Percentiles rank a stretch among this genome's conserved stretches.
Evolutionary conservation across 2,329 filamentous ascomycete genomes (phyloP).

Genomic region (Ascochyta lentis): DNA sequence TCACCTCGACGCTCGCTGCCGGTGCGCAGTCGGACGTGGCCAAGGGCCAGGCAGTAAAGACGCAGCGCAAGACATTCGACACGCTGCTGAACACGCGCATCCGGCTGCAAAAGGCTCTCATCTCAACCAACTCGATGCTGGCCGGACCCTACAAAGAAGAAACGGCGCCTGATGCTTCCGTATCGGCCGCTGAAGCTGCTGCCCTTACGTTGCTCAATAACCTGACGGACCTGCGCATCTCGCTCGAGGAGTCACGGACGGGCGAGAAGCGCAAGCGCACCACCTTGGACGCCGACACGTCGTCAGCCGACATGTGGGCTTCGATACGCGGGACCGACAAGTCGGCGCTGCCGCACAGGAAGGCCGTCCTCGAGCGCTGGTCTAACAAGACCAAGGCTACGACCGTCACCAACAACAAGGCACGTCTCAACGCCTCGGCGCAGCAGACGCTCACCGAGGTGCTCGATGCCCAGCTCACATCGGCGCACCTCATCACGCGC

Average conservation of each 20-base stretch:
- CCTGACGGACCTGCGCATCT: slow-evolving; percentile 72
- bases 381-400: slow-evolving; percentile 75
- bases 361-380: slow-evolving; percentile 86
- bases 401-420: slow-evolving; percentile 59
- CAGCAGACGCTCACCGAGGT: slow-evolving; percentile 71
- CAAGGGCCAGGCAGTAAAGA: slow-evolving; percentile 85
- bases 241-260: slow-evolving; percentile 60
- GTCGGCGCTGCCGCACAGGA: slow-evolving; percentile 65
- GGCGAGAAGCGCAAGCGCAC: slow-evolving; percentile 67
- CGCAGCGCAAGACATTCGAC: slow-evolving; percentile 86
- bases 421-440: slow-evolving; percentile 65
- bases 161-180: slow-evolving; percentile 53
- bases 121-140: slow-evolving; percentile 73
- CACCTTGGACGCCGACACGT: slow-evolving; percentile 60
- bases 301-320: slow-evolving; percentile 73
- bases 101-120: slow-evolving; percentile 87
- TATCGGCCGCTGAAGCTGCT: slow-evolving; percentile 83
- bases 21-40: slow-evolving; percentile 77
- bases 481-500: slow-evolving; percentile 71
- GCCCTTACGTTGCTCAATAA: slow-evolving; percentile 86
- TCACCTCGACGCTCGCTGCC: slow-evolving; percentile 68
- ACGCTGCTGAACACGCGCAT: slow-evolving; percentile 88
- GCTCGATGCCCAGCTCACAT: slow-evolving; percentile 72
- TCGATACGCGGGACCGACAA: slow-evolving; percentile 72
- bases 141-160: slow-evolving; percentile 36